Conservation (phyloP, 139 green algal genomes). For the Chlamydomonas eustigma region DNA sequence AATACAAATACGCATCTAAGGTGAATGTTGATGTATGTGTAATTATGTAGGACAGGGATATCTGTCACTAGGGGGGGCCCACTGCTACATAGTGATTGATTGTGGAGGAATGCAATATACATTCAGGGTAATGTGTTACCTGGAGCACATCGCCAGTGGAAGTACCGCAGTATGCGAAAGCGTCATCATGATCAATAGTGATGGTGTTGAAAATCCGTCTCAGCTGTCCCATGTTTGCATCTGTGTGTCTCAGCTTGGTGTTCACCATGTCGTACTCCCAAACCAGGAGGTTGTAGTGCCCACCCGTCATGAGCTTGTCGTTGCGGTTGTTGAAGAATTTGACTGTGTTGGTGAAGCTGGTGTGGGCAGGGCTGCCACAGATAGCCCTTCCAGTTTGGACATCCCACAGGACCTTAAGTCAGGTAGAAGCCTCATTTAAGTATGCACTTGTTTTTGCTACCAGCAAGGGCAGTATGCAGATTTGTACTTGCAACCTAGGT, state of each 20-base stretch:
- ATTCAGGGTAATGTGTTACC: no score
- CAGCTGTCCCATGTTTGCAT: slow-evolving; percentile 67
- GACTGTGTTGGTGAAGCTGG: slow-evolving; percentile 56
- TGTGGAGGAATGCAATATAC: no score
- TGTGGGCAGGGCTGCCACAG: slow-evolving; percentile 69
- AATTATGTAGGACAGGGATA: no score
- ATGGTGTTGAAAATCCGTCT: slow-evolving; percentile 62
- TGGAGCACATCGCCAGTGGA: slow-evolving; percentile 74
- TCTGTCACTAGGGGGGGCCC: no score
- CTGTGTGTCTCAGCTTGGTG: slow-evolving; percentile 64
- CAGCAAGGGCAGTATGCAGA: no score
- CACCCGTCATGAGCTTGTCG: slow-evolving; percentile 63
- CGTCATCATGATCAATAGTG: slow-evolving; percentile 55
- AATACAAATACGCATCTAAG: no score
- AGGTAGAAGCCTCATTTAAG: background rate
- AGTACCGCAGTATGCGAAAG: slow-evolving; percentile 68
- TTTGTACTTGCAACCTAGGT: no score
- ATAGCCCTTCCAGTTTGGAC: slow-evolving; percentile 69
- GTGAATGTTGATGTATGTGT: no score
- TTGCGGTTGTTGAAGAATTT: slow-evolving; percentile 72
- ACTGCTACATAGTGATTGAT: no score
- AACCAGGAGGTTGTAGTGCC: slow-evolving; percentile 64
- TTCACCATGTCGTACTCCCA: slow-evolving; percentile 73
- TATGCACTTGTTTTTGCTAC: no score
- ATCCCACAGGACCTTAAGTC: slow-evolving; percentile 75